Evolutionary conservation across 371 early-diverging fungal species (phyloP).

Genomic region (Enterocytospora artemiae): DNA sequence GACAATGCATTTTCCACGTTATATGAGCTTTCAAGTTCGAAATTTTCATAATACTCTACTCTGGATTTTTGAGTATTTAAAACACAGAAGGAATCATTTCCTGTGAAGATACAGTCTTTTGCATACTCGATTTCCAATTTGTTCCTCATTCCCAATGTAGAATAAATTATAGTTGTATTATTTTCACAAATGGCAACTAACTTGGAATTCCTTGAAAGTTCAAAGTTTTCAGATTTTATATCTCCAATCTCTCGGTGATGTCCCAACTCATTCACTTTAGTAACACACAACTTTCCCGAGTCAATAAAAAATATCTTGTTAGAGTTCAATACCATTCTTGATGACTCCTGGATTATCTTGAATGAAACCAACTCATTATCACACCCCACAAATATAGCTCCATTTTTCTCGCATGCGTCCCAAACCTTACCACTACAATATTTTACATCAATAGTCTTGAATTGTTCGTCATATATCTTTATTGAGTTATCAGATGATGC

Average conservation of each 20-base stretch:
- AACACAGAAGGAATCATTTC: slow-evolving; percentile 23
- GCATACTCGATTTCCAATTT: slow-evolving; percentile 11
- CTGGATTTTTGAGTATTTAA: slow-evolving; percentile 14
- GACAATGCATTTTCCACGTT: slow-evolving; percentile 20
- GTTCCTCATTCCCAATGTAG: slow-evolving; percentile 38
- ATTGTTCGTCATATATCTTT: slow-evolving; percentile 45
- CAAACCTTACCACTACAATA: slow-evolving; percentile 45
- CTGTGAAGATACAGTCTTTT: slow-evolving; percentile 28
- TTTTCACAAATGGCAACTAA: slow-evolving; percentile 21
- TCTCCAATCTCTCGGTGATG: too few relatives aligned
- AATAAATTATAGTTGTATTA: slow-evolving; percentile 20
- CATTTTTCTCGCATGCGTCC: slow-evolving; percentile 30
- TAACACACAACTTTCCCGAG: slow-evolving; percentile 3
- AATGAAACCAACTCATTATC: slow-evolving; percentile 52
- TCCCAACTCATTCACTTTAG: slow-evolving; percentile 13
- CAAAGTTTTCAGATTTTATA: slow-evolving; percentile 6
- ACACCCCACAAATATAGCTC: slow-evolving; percentile 42
- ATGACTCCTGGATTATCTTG: slow-evolving; percentile 4
- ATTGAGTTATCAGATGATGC: slow-evolving; percentile 48
- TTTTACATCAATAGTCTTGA: slow-evolving; percentile 31
- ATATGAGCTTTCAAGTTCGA: slow-evolving; percentile 5
- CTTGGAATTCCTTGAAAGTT: slow-evolving; percentile 19
- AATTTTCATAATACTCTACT: slow-evolving; percentile 28
- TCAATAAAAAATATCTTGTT: slow-evolving; percentile 29
- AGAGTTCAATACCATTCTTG: slow-evolving; percentile 9